Evolutionary conservation across 371 early-diverging fungal genomes (phyloP).

Genomic region (Mycotypha africana): DNA sequence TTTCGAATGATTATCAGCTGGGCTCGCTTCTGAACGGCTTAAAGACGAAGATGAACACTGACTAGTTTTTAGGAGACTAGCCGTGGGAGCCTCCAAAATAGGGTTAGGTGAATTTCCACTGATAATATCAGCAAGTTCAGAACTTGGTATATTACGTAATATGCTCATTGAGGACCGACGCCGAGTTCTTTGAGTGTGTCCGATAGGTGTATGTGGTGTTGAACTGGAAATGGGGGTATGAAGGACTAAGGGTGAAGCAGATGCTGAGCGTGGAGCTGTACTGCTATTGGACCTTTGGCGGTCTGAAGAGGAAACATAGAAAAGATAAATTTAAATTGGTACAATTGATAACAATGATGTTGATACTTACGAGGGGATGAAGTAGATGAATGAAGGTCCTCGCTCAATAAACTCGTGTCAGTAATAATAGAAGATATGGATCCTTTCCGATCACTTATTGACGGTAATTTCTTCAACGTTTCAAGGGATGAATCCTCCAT

Average conservation of each 20-base stretch:
- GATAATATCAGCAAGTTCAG: slow-evolving; percentile 28
- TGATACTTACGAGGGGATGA: slow-evolving; percentile 19
- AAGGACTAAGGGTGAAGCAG: slow-evolving; percentile 11
- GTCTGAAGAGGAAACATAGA: slow-evolving; percentile 2
- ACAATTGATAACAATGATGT: neutral
- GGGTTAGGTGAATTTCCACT: slow-evolving; percentile 28
- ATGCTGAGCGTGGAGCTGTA: slow-evolving; percentile 8
- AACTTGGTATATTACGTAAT: slow-evolving; percentile 27
- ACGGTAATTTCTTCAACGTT: slow-evolving; percentile 4
- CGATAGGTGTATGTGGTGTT: slow-evolving; percentile 10
- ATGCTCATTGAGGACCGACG: slow-evolving; percentile 31
- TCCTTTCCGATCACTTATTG: slow-evolving; percentile 16
- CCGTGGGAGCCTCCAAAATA: slow-evolving; percentile 17
- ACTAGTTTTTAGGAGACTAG: slow-evolving; percentile 2
- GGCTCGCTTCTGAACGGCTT: neutral
- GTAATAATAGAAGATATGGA: slow-evolving; percentile 25
- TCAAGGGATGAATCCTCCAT: slow-evolving; percentile 8
- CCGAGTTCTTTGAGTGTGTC: slow-evolving; percentile 5
- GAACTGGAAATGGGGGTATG: slow-evolving; percentile 3
- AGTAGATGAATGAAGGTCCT: slow-evolving; percentile 17
- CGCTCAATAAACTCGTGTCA: slow-evolving; percentile 19
- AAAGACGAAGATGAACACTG: slow-evolving; percentile 4
- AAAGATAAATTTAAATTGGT: neutral
- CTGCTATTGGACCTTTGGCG: neutral
- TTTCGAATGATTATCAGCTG: neutral